Conservation (phyloP, 371 early-diverging fungal species). For the Mortierella sp. region DNA sequence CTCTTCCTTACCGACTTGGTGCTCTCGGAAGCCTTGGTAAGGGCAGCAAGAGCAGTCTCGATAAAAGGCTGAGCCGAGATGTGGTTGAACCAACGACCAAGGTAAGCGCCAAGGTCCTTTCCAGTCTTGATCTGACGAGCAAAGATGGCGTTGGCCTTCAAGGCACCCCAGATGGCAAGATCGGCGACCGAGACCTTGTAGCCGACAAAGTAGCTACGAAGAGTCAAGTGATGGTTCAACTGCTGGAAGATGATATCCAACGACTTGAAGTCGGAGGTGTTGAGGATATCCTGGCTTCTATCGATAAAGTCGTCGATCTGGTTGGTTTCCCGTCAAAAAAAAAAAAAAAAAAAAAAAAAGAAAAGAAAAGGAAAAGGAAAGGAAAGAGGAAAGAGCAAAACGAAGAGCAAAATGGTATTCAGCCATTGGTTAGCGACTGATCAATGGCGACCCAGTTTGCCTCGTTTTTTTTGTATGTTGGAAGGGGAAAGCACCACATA, state of each 20-base stretch:
- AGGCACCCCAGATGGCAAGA: conserved; percentile 87
- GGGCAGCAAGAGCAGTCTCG: conserved; percentile 59
- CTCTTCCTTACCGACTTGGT: conserved; percentile 43
- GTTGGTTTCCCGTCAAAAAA: background rate
- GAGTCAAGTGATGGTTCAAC: conserved; percentile 79
- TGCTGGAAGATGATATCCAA: conserved; percentile 73
- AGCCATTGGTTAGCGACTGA: background rate
- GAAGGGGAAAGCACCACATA: background rate
- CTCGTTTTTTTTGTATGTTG: too few relatives aligned
- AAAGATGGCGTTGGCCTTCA: conserved; percentile 87
- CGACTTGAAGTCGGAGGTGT: conserved; percentile 76
- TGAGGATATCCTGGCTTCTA: conserved; percentile 68
- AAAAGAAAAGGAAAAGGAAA: too few relatives aligned
- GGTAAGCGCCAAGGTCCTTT: conserved; percentile 74
- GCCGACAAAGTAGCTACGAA: conserved; percentile 87
- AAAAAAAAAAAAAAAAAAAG: background rate
- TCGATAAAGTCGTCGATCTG: conserved; percentile 75
- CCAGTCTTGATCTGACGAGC: conserved; percentile 81
- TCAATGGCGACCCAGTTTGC: background rate
- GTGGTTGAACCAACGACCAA: conserved; percentile 87
- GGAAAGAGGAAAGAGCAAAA: too few relatives aligned
- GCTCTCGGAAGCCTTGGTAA: conserved; percentile 58
- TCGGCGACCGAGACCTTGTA: conserved; percentile 86
- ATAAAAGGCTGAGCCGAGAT: conserved; percentile 72
- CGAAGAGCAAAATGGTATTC: background rate